These are phyloP conservation scores for Apiotrichum domesticum DNA, from an alignment of 1,284 basidiomycete species.

Conservation along the genomic window DNA sequence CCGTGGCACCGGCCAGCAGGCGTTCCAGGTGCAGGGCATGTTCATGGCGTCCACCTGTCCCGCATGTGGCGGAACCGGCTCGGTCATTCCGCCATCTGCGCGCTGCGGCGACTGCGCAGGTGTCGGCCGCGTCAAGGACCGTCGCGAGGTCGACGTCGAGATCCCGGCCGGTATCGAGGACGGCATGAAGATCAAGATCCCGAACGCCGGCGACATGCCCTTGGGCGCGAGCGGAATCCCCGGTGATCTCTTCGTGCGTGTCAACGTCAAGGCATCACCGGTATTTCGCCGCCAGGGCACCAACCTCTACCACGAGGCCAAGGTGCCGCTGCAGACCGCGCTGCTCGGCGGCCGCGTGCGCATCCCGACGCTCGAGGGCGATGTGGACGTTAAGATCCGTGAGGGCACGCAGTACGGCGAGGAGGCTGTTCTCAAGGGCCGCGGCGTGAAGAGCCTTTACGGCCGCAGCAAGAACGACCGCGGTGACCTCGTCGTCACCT, in stretches of 20 bases:
- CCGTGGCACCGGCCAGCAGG: constrained; percentile 78
- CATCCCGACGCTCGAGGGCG: constrained; percentile 91
- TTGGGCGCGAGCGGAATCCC: constrained; percentile 65
- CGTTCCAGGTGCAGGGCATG: constrained; percentile 93
- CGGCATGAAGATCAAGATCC: constrained; percentile 85
- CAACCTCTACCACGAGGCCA: constrained; percentile 85
- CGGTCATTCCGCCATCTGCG: constrained; percentile 68
- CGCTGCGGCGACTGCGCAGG: constrained; percentile 80
- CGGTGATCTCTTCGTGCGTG: constrained; percentile 83
- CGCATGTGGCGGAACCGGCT: constrained; percentile 77
- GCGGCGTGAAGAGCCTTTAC: constrained; percentile 71
- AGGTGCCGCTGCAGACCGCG: constrained; percentile 86
- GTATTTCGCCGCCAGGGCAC: constrained; percentile 85
- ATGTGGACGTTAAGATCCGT: constrained; percentile 91
- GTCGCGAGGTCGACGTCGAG: constrained; percentile 72
- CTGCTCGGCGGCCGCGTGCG: constrained; percentile 85
- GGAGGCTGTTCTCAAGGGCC: constrained; percentile 88
- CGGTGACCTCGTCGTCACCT: constrained; percentile 88
- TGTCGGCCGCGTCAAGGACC: constrained; percentile 76
- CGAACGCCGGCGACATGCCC: constrained; percentile 79
- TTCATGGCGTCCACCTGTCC: constrained; percentile 93
- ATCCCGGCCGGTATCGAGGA: constrained; percentile 94
- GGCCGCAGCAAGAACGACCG: constrained; percentile 52
- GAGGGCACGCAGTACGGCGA: constrained; percentile 93
- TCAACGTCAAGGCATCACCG: constrained; percentile 76